Conservation (phyloP, 1,139 yeast species). For the Nadsonia starkeyi-henricii region DNA sequence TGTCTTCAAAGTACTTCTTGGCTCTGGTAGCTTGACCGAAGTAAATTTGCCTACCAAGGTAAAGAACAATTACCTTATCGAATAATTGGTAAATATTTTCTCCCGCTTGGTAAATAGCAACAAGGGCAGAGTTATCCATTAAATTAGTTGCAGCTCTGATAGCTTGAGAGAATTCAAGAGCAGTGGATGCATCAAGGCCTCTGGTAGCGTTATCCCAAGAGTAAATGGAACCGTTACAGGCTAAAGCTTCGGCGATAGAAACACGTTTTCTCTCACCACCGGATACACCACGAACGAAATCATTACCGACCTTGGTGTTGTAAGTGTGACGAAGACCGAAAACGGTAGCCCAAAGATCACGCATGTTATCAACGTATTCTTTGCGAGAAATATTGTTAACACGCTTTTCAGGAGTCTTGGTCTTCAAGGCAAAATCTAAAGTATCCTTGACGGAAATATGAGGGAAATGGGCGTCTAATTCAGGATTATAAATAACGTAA, state of each 20-base stretch:
- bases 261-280: constrained; percentile 60
- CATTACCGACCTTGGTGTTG: constrained; percentile 46
- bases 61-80: constrained; percentile 50
- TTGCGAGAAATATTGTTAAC: constrained; percentile 35
- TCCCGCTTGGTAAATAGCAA: constrained; percentile 51
- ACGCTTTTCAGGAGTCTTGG: constrained; percentile 42
- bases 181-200: constrained; percentile 63
- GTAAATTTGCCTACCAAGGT: constrained; percentile 44
- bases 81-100: constrained; percentile 48
- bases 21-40: constrained; percentile 45
- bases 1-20: constrained; percentile 36
- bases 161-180: constrained; percentile 52
- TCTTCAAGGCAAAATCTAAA: constrained; percentile 42
- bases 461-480: constrained; percentile 47
- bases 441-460: constrained; percentile 51
- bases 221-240: constrained; percentile 42
- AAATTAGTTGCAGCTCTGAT: constrained; percentile 46
- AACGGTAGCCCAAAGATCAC: constrained; percentile 39
- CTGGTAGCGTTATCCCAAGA: constrained; percentile 75
- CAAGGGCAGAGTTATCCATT: constrained; percentile 42
- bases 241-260: constrained; percentile 47
- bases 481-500: constrained; percentile 47
- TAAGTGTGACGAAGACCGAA: constrained; percentile 46
- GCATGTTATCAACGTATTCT: constrained; percentile 34
- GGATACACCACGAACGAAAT: constrained; percentile 47